Percentiles rank a stretch among this genome's conserved stretches.
These are phyloP conservation scores for Suillus discolor DNA, from an alignment of 768 basidiomycete genomes.

Conservation along the genomic window DNA sequence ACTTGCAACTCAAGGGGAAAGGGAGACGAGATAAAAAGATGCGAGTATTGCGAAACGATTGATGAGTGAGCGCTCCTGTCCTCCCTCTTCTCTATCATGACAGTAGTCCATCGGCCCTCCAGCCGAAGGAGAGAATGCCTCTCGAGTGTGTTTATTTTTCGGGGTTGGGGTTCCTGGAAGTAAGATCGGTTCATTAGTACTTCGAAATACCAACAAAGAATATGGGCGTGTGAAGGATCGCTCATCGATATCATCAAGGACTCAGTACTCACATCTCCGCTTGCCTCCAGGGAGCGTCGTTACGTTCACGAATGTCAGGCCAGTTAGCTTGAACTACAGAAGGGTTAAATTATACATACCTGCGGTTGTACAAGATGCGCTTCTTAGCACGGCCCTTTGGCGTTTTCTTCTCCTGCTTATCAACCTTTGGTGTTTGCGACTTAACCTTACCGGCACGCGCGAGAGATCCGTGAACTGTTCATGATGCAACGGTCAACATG, in stretches of 20 bases:
- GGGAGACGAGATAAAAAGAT: conserved; percentile 15
- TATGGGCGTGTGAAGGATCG: conserved; percentile 77
- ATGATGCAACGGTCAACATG: conserved; percentile 11
- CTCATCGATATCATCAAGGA: conserved; percentile 68
- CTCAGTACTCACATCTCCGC: conserved; percentile 92
- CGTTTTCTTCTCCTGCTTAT: conserved; percentile 97
- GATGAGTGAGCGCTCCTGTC: conserved; percentile 12
- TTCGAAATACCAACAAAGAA: conserved; percentile 10
- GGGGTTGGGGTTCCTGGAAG: conserved; percentile 32
- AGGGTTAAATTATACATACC: conserved; percentile 52
- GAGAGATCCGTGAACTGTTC: conserved; percentile 94
- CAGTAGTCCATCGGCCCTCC: conserved; percentile 17
- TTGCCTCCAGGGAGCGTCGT: conserved; percentile 90
- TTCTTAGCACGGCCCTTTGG: conserved; percentile 99
- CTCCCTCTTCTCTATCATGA: conserved; percentile 16
- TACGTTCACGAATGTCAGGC: conserved; percentile 81
- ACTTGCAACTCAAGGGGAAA: conserved; percentile 8
- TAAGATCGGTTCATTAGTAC: not conserved
- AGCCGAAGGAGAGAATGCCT: conserved; percentile 16
- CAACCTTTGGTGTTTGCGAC: conserved; percentile 97
- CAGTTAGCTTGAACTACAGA: conserved; percentile 10
- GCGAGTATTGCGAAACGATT: conserved; percentile 8
- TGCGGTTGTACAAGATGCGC: conserved; percentile 90
- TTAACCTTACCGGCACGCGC: conserved; percentile 99
- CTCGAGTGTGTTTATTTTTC: conserved; percentile 24